phyloP scores from a whole-genome alignment of 2,329 filamentous ascomycete species.

The Trichophyton verrucosum region DNA sequence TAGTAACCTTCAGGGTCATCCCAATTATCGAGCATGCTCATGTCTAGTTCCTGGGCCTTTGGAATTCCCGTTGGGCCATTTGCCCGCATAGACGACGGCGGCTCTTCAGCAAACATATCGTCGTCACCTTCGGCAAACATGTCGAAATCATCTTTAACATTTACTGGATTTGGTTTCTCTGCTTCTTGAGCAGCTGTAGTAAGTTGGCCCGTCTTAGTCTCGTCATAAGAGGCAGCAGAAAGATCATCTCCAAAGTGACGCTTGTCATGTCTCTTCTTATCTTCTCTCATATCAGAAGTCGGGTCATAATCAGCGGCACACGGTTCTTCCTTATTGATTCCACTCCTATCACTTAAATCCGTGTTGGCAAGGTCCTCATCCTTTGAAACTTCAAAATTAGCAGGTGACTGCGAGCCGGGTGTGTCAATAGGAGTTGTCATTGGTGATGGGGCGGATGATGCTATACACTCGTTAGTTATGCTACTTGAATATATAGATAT shows the following conservation, averaged over 20 bases:
- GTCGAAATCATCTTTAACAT: constrained; percentile 44
- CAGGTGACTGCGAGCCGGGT: constrained; percentile 41
- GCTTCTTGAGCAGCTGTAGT: constrained; percentile 37
- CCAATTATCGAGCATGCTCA: constrained; percentile 78
- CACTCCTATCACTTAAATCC: constrained; percentile 23
- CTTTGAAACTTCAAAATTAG: constrained; percentile 50
- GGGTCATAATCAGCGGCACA: constrained; percentile 93
- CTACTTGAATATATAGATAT: constrained; percentile 30
- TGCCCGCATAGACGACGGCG: constrained; percentile 43
- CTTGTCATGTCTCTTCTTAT: constrained; percentile 57
- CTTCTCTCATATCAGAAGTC: constrained; percentile 75
- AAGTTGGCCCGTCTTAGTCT: constrained; percentile 43
- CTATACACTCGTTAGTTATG: constrained; percentile 19
- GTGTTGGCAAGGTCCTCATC: constrained; percentile 56
- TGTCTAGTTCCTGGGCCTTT: constrained; percentile 48
- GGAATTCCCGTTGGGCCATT: constrained; percentile 36
- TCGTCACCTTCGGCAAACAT: constrained; percentile 51
- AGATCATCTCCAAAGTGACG: constrained; percentile 47
- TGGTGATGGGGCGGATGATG: constrained; percentile 31
- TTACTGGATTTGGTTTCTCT: constrained; percentile 28
- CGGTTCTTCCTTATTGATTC: constrained; percentile 54
- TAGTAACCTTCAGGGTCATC: constrained; percentile 95
- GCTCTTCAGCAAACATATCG: constrained; percentile 82
- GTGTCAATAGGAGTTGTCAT: constrained; percentile 37
- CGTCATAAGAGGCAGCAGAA: constrained; percentile 45